Percentiles rank a stretch among this genome's conserved stretches.
These are phyloP conservation scores for Beauveria medogensis DNA, from an alignment of 2,329 filamentous ascomycete genomes.

Conservation along the genomic window DNA sequence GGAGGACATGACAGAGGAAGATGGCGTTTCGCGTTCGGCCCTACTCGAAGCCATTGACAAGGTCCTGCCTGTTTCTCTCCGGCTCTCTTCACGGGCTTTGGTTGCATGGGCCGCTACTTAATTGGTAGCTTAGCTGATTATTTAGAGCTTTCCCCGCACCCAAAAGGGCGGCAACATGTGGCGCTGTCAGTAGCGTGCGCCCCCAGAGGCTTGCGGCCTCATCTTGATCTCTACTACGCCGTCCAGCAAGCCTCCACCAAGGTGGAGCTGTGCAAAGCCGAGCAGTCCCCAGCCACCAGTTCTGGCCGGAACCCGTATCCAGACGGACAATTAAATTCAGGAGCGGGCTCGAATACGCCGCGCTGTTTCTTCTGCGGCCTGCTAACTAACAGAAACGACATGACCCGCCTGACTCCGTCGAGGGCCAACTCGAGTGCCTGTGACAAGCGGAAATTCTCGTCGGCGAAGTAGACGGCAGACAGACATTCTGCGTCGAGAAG, in stretches of 20 bases:
- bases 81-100: not conserved
- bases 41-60: not conserved
- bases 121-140: no score
- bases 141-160: not conserved
- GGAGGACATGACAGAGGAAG: not conserved
- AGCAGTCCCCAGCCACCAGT: not conserved
- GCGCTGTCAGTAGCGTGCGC: not conserved
- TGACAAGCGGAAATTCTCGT: conserved; percentile 3
- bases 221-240: not conserved
- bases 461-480: no score
- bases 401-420: not conserved
- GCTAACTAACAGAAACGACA: not conserved
- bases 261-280: not conserved
- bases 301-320: not conserved
- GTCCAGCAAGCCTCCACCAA: not conserved
- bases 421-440: not conserved
- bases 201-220: not conserved
- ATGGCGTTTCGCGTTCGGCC: conserved; percentile 8
- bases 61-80: not conserved
- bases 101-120: not conserved
- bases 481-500: not conserved
- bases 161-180: not conserved
- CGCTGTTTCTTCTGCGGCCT: not conserved
- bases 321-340: not conserved
- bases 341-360: not conserved